Conservation (phyloP, 805 yeast genomes). For the Suhomyces sp. region DNA sequence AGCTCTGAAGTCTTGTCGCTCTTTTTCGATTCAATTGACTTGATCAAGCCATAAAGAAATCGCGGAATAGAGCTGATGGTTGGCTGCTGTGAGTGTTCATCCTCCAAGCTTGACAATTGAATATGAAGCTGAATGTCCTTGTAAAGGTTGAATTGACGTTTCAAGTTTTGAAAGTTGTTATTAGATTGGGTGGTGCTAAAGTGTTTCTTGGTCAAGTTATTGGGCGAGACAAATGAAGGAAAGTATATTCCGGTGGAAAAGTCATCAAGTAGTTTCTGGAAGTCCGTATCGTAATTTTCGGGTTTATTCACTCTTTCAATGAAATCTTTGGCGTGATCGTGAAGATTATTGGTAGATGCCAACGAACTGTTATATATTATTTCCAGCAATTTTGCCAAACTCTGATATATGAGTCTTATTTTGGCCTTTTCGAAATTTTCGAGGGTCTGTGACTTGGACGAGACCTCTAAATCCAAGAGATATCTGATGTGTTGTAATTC, state of each 20-base stretch:
- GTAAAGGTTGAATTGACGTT: slow-evolving; percentile 35
- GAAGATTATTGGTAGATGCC: slow-evolving; percentile 22
- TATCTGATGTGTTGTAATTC: slow-evolving; percentile 30
- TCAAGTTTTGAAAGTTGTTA: slow-evolving; percentile 37
- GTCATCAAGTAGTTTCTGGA: slow-evolving; percentile 17
- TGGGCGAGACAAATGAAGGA: slow-evolving; percentile 34
- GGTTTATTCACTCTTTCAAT: slow-evolving; percentile 17
- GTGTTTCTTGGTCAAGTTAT: slow-evolving; percentile 18
- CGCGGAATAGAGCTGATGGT: slow-evolving; percentile 32
- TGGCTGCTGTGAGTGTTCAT: slow-evolving; percentile 12
- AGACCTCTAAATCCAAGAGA: slow-evolving; percentile 28
- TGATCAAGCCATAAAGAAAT: slow-evolving; percentile 23
- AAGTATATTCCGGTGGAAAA: slow-evolving; percentile 40
- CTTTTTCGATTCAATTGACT: slow-evolving; percentile 14
- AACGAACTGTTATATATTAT: slow-evolving; percentile 27
- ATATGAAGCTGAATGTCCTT: slow-evolving; percentile 41
- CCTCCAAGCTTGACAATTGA: slow-evolving; percentile 13
- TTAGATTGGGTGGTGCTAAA: slow-evolving; percentile 24
- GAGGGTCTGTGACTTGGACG: slow-evolving; percentile 17
- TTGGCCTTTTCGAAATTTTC: slow-evolving; percentile 36
- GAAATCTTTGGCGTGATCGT: slow-evolving; percentile 20
- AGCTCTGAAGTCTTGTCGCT: background rate
- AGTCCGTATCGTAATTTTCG: slow-evolving; percentile 22
- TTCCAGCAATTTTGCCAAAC: slow-evolving; percentile 33
- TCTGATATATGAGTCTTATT: slow-evolving; percentile 31